A percentile compares a stretch with the other conserved stretches of the same genome.
Conservation (phyloP, 768 basidiomycete species). For the Suillus subaureus region DNA sequence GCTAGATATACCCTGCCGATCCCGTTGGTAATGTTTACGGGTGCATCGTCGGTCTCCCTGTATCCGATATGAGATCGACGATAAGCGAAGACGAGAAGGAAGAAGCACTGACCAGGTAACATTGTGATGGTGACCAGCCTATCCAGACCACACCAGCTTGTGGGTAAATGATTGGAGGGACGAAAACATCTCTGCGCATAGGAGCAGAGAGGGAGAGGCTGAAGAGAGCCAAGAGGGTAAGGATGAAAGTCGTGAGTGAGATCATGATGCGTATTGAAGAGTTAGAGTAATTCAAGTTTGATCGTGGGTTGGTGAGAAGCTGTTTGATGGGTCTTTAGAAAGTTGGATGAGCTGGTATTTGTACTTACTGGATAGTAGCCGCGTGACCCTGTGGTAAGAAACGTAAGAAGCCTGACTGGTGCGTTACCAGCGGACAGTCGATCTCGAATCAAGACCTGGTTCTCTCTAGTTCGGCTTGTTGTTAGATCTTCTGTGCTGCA, state of each 20-base stretch:
- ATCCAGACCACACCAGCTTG: constrained; percentile 24
- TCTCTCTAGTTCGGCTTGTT: constrained; percentile 2
- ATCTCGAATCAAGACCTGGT: neutral
- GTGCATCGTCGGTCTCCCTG: constrained; percentile 34
- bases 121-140: constrained; percentile 21
- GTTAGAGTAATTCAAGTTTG: constrained; percentile 12
- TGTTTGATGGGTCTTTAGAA: constrained; percentile 5
- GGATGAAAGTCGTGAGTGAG: constrained; percentile 18
- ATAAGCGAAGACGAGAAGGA: neutral
- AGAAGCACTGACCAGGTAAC: constrained; percentile 32
- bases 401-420: constrained; percentile 2
- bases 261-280: constrained; percentile 12
- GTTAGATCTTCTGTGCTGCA: constrained; percentile 1
- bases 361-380: constrained; percentile 9
- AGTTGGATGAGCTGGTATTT: constrained; percentile 11
- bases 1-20: constrained; percentile 32
- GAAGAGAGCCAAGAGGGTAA: constrained; percentile 19
- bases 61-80: neutral
- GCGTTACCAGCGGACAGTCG: neutral
- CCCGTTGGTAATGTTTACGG: constrained; percentile 35
- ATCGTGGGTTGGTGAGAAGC: constrained; percentile 10
- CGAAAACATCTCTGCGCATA: constrained; percentile 25
- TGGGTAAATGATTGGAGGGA: constrained; percentile 29
- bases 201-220: constrained; percentile 17
- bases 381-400: neutral